Conservation (phyloP, 2,329 filamentous ascomycete species). For the Malbranchea zuffiana region DNA sequence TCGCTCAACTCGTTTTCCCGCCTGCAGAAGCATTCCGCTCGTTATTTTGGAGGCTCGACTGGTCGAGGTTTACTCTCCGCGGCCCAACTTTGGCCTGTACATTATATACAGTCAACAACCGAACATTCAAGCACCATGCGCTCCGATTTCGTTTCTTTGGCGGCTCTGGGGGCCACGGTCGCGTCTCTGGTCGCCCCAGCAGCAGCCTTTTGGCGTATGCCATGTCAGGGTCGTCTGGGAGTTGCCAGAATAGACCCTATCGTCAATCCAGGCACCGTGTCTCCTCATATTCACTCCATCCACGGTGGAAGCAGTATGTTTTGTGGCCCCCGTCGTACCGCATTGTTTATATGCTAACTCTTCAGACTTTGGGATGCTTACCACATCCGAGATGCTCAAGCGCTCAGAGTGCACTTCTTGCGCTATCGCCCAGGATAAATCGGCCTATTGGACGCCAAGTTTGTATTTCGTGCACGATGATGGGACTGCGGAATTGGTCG, state of each 20-base stretch:
- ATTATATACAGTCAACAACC: background rate
- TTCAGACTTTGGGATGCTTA: conserved; percentile 53
- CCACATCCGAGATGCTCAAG: conserved; percentile 48
- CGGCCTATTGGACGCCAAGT: conserved; percentile 75
- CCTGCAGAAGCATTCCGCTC: conserved; percentile 2
- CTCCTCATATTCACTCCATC: conserved; percentile 61
- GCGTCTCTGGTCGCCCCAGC: conserved; percentile 21
- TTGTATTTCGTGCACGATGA: conserved; percentile 66
- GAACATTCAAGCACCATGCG: conserved; percentile 9
- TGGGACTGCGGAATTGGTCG: conserved; percentile 56
- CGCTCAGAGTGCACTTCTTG: conserved; percentile 67
- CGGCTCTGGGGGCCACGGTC: conserved; percentile 9
- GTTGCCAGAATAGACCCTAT: conserved; percentile 68
- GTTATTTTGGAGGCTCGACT: no score
- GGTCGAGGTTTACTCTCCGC: conserved; percentile 2
- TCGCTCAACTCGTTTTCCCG: background rate
- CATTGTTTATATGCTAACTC: background rate
- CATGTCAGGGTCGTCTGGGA: conserved; percentile 61
- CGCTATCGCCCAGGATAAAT: conserved; percentile 67
- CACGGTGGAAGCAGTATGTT: conserved; percentile 65
- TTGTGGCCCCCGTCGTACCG: background rate
- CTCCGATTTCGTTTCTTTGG: conserved; percentile 7
- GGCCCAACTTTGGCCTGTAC: no score
- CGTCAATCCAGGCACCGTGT: conserved; percentile 48
- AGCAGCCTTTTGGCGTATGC: conserved; percentile 79